Base-by-base conservation (phyloP, 495 filamentous ascomycete species). In the Neurospora hispaniola region DNA sequence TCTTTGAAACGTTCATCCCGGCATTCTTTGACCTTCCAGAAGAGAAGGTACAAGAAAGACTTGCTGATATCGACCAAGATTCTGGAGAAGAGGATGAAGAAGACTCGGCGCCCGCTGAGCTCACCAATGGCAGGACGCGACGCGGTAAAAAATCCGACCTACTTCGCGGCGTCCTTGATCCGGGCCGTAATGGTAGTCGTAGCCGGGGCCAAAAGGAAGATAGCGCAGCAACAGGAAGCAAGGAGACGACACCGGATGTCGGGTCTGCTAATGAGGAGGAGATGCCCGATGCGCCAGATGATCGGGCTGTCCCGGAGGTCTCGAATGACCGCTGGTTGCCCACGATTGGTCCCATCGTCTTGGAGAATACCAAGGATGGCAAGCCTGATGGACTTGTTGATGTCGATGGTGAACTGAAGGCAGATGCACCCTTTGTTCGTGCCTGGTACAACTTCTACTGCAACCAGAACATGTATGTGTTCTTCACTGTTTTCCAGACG, bases 401-500 rank as follows among this genome's bases (percentile, higher is more conserved):
- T 71, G 80, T 76, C 23, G 86, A 90, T 76, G 89, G 86, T 38
- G 88, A 93, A 77, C 86, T 91, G 76, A 91, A 89, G 38, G 88
- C 93, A 9, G 93, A 97, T 69, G 89, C 93, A 68, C 90, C 93
- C 35, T 97, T 93, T 83, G 86, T 87, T 75, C 91, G 96, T 72
- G 87, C 88, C 10, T 86, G 84, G 74, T 97, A 92, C 84, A 93
- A 94, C 74, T 87, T 98, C 76, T 99, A 94, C 82, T 90, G 89
- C 79, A 98, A 97, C 79, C 86, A 93, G 73, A 91, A 90, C 66
- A 92, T 99, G 59, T 95, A 92, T 76, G 93, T 93, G 82, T 97
- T 99, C 85, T 91, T 99, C 84, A 90, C 91, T 23, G 89, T 95
- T 43, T 97, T 98, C 81, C 89, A 96, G 80, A 90, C 91, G 4